Percentiles rank a stretch among this genome's conserved stretches.
These are phyloP conservation scores for Metschnikowia similis DNA, from an alignment of 805 yeast genomes.

Conservation along the genomic window DNA sequence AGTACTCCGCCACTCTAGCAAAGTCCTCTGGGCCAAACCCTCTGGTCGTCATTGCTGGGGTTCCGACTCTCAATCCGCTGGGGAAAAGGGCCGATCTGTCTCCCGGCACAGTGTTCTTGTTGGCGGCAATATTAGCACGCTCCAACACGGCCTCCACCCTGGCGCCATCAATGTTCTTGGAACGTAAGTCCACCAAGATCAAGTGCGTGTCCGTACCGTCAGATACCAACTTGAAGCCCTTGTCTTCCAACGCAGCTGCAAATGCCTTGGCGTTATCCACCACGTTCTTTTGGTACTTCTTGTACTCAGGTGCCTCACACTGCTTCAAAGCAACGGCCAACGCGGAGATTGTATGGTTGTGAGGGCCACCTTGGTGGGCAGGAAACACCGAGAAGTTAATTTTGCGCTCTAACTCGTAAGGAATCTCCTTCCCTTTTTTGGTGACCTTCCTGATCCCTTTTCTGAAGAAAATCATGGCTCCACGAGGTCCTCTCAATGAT, in stretches of 20 bases:
- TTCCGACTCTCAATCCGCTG: constrained; percentile 93
- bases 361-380: constrained; percentile 99
- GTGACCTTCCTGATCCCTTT: constrained; percentile 83
- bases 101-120: constrained; percentile 95
- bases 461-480: constrained; percentile 96
- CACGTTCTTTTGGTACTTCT: constrained; percentile 78
- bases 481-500: constrained; percentile 98
- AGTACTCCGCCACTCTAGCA: constrained; percentile 71
- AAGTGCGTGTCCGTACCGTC: constrained; percentile 94
- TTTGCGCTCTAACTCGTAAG: constrained; percentile 83
- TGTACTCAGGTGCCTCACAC: constrained; percentile 84
- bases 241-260: constrained; percentile 58
- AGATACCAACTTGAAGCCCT: constrained; percentile 78
- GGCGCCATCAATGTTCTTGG: constrained; percentile 87
- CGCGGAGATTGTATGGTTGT: constrained; percentile 95
- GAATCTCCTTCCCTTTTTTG: constrained; percentile 80
- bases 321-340: constrained; percentile 93
- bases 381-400: constrained; percentile 98
- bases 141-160: constrained; percentile 89
- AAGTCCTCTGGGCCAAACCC: constrained; percentile 81
- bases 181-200: constrained; percentile 78
- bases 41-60: constrained; percentile 98
- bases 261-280: constrained; percentile 76
- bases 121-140: constrained; percentile 87
- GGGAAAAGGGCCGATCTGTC: constrained; percentile 95